Conservation (phyloP, 1,284 basidiomycete genomes). For the Xerocomus nothofagi region DNA sequence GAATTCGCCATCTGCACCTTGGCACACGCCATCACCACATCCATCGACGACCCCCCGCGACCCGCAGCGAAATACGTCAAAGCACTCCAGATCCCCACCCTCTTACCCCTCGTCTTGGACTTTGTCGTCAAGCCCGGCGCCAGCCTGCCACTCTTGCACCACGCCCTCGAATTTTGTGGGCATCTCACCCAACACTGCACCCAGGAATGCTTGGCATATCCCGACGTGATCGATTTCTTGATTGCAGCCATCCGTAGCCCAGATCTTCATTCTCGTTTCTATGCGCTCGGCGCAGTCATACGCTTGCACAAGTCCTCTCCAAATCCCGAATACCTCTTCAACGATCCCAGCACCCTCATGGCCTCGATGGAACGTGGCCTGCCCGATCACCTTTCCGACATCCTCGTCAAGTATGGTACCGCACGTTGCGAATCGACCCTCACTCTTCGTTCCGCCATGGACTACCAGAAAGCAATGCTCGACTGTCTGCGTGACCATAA, state of each 20-base stretch:
- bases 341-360: constrained; percentile 48
- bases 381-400: constrained; percentile 46
- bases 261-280: constrained; percentile 51
- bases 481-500: constrained; percentile 45
- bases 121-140: constrained; percentile 47
- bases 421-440: constrained; percentile 45
- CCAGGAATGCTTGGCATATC: constrained; percentile 43
- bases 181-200: constrained; percentile 45
- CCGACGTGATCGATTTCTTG: constrained; percentile 47
- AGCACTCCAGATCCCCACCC: constrained; percentile 44
- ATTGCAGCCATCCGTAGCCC: constrained; percentile 53
- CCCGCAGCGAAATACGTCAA: constrained; percentile 39
- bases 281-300: constrained; percentile 51
- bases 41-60: constrained; percentile 42
- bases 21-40: constrained; percentile 50
- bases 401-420: constrained; percentile 51
- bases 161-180: constrained; percentile 49
- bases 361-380: constrained; percentile 40
- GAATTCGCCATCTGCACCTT: constrained; percentile 55
- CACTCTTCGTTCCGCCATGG: constrained; percentile 39
- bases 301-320: constrained; percentile 43
- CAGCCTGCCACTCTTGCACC: constrained; percentile 46
- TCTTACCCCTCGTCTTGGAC: constrained; percentile 45
- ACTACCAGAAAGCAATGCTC: constrained; percentile 56
- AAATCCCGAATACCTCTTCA: constrained; percentile 43